Conservation (phyloP, 1,284 basidiomycete genomes). For the Ceratobasidium papillatum region DNA sequence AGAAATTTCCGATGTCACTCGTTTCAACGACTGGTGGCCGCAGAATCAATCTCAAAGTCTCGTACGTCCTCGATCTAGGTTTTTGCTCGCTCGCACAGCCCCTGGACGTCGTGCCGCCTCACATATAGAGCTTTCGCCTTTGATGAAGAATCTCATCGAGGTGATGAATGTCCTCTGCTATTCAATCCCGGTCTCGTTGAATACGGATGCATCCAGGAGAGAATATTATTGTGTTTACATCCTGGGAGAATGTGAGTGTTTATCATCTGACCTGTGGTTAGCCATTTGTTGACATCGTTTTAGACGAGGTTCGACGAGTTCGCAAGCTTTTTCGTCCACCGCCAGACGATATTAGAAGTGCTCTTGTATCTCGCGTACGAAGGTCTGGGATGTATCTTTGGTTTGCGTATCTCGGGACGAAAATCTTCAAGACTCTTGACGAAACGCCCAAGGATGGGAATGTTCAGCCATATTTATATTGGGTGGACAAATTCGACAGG, state of each 20-base stretch:
- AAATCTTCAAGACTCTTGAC: constrained; percentile 11
- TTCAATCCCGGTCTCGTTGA: constrained; percentile 2
- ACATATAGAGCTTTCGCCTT: not conserved
- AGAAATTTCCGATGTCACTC: not conserved
- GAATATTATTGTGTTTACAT: constrained; percentile 2
- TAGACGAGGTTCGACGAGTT: not conserved
- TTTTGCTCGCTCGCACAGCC: not conserved
- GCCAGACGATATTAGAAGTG: not conserved
- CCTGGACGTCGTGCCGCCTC: not conserved
- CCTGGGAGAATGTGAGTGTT: constrained; percentile 15
- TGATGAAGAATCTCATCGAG: not conserved
- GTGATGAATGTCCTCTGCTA: not conserved
- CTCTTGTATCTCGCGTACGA: not conserved
- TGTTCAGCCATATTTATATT: not conserved
- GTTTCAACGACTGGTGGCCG: constrained; percentile 20
- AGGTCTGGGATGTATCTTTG: not conserved
- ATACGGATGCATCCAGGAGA: not conserved
- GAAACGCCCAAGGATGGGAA: not conserved
- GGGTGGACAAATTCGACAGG: constrained; percentile 7
- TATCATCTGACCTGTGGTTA: too few species aligned
- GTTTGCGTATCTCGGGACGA: constrained; percentile 16
- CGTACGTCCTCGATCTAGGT: not conserved
- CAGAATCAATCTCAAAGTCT: constrained; percentile 21
- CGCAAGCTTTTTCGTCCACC: constrained; percentile 12
- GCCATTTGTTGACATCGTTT: not conserved